phyloP scores from a whole-genome alignment of 306 rosid species.

The Nissolia schottii region DNA sequence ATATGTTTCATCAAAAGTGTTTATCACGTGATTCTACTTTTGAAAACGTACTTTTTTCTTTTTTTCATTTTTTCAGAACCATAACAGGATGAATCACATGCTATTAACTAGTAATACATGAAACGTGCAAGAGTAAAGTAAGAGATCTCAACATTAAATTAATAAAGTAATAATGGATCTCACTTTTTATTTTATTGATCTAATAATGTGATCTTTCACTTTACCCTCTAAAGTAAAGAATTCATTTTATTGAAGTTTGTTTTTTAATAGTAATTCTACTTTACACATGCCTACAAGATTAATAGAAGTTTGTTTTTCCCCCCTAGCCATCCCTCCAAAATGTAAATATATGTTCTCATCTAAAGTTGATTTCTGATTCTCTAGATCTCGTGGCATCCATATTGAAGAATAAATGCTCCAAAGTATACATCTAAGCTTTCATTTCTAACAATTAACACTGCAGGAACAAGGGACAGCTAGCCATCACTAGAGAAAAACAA shows the following conservation, averaged over 20 bases:
- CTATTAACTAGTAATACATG: neutral
- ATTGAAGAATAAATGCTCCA: constrained; percentile 19
- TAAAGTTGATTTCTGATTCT: constrained; percentile 8
- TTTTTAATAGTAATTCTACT: constrained; percentile 3
- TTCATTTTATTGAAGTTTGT: too few relatives aligned
- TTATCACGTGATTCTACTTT: too few relatives aligned
- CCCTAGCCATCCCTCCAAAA: neutral
- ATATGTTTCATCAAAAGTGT: too few relatives aligned
- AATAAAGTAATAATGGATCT: too few relatives aligned
- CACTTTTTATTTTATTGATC: too few relatives aligned
- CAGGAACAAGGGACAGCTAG: neutral
- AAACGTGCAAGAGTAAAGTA: too few relatives aligned
- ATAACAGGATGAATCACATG: neutral
- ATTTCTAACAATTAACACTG: neutral
- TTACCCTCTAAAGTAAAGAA: too few relatives aligned
- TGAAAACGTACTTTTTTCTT: too few relatives aligned
- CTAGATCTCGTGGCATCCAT: neutral
- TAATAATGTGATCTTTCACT: too few relatives aligned
- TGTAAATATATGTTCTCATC: neutral
- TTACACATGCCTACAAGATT: neutral
- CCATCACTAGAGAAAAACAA: neutral
- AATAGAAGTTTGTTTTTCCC: neutral
- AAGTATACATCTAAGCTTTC: neutral
- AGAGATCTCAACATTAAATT: too few relatives aligned
- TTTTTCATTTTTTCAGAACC: too few relatives aligned